These are phyloP conservation scores for Coccomyxa subellipsoidea DNA, from an alignment of 163 green algal genomes.

Conservation along the genomic window DNA sequence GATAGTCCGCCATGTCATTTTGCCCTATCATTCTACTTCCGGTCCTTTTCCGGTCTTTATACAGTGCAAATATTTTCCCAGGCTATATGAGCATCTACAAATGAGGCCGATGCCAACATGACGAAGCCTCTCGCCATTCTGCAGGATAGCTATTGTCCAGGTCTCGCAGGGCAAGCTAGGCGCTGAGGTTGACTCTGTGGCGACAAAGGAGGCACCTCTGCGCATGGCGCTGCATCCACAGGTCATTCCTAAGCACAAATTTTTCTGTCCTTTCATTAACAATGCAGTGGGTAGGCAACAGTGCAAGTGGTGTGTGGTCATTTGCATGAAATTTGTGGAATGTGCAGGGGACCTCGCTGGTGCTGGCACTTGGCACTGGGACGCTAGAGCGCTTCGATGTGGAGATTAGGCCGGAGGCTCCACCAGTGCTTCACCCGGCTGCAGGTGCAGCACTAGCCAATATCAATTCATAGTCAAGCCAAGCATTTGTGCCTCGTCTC, in stretches of 20 bases:
- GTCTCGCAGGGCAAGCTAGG: background rate
- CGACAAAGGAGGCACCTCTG: background rate
- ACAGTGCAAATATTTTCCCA: background rate
- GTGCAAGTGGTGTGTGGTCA: background rate
- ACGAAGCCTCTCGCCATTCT: background rate
- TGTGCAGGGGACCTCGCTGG: background rate
- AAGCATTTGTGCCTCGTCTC: too few relatives aligned
- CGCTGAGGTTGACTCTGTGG: background rate
- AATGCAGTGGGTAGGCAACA: too few relatives aligned
- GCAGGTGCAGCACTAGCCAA: background rate
- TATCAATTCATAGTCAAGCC: too few relatives aligned
- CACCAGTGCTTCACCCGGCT: background rate
- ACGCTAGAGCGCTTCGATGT: conserved; percentile 33
- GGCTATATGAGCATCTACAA: background rate
- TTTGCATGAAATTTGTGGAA: background rate
- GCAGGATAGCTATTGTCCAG: background rate
- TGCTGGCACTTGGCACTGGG: conserved; percentile 34
- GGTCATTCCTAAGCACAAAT: background rate
- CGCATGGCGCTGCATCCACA: background rate
- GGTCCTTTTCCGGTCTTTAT: background rate
- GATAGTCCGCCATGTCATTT: background rate
- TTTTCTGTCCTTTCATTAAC: background rate
- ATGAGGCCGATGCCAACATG: background rate
- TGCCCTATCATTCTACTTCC: background rate
- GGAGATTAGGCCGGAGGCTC: background rate